Evolutionary conservation across 2,329 filamentous ascomycete genomes (phyloP).

Genomic region (Alternaria postmessia): DNA sequence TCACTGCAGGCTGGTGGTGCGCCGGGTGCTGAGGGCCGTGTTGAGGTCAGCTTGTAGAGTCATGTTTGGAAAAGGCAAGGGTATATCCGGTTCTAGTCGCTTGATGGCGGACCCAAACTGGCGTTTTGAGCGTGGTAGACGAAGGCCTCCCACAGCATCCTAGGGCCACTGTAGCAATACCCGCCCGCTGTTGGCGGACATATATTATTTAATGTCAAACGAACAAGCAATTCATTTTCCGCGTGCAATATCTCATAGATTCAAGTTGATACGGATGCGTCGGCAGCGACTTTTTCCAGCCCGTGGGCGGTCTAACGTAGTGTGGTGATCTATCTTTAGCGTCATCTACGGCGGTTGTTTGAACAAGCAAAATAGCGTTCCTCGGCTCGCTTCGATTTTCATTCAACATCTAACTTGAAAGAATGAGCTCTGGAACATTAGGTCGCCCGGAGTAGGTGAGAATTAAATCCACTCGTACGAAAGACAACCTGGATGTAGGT

Average conservation of each 20-base stretch:
- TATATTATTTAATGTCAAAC: slow-evolving; percentile 44
- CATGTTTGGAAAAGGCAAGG: slow-evolving; percentile 34
- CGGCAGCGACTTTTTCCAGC: slow-evolving; percentile 8
- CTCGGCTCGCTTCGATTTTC: background rate
- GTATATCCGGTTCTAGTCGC: slow-evolving; percentile 37
- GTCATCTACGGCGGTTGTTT: background rate
- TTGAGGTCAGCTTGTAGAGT: slow-evolving; percentile 52
- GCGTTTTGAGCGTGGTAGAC: slow-evolving; percentile 46
- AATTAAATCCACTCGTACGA: background rate
- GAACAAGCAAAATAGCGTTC: background rate
- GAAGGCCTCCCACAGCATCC: slow-evolving; percentile 31
- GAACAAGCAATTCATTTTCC: slow-evolving; percentile 19
- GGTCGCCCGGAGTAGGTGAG: background rate
- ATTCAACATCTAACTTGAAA: background rate
- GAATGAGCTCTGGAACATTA: background rate
- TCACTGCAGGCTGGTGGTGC: slow-evolving; percentile 48
- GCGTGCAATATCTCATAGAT: background rate
- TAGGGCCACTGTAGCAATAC: slow-evolving; percentile 44
- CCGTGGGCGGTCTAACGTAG: slow-evolving; percentile 3
- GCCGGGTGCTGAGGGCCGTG: slow-evolving; percentile 52
- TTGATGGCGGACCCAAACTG: slow-evolving; percentile 35
- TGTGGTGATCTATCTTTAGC: background rate
- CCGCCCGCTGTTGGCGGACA: slow-evolving; percentile 39
- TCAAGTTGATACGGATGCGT: background rate
- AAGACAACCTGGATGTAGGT: slow-evolving; percentile 4